These are phyloP conservation scores for Zanthoxylum bungeanum DNA, from an alignment of 345 rosid species.

Conservation along the genomic window DNA sequence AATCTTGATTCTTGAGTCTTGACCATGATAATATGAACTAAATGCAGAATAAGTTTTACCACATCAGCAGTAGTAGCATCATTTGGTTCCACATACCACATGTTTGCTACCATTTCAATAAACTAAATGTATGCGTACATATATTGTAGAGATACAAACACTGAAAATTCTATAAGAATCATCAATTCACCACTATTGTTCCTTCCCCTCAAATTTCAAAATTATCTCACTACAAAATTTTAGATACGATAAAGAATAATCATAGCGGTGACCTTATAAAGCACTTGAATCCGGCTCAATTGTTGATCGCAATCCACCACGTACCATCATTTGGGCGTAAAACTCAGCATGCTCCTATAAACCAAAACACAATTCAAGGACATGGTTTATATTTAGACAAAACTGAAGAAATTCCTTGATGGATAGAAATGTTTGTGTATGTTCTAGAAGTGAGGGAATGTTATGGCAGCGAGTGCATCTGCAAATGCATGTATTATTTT, in stretches of 20 bases:
- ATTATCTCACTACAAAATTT: not conserved
- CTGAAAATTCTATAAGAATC: not conserved
- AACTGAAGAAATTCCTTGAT: not conserved
- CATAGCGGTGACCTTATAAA: not conserved
- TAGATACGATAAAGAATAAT: not conserved
- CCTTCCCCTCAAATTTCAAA: not conserved
- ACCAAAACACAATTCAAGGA: not conserved
- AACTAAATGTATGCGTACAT: not conserved
- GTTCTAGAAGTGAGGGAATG: not conserved
- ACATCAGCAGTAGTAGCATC: not conserved
- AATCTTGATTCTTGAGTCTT: too few relatives aligned
- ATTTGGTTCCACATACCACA: not conserved
- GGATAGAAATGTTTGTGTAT: not conserved
- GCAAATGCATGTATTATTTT: not conserved
- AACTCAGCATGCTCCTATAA: constrained; percentile 34
- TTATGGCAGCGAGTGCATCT: not conserved
- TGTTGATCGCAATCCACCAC: constrained; percentile 29
- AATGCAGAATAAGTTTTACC: not conserved
- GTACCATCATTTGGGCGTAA: constrained; percentile 33
- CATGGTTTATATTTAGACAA: too few relatives aligned
- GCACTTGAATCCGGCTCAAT: constrained; percentile 27
- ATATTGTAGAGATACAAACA: too few relatives aligned
- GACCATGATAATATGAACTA: too few relatives aligned
- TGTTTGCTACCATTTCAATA: too few relatives aligned
- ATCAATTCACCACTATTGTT: not conserved